Conservation (phyloP, 306 rosid species). For the Rosa persica region DNA sequence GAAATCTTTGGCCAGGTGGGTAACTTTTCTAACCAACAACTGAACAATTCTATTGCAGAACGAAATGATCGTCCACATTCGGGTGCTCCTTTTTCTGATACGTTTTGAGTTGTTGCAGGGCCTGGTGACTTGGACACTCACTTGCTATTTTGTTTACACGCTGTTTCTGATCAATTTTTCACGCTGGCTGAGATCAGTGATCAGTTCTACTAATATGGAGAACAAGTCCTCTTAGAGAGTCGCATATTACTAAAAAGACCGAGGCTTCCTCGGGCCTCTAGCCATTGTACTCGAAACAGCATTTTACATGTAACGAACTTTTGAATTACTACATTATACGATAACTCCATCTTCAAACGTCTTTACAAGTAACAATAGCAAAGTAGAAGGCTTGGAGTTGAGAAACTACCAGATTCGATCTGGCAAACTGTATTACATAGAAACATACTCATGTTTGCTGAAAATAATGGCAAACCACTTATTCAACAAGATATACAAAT, state of each 20-base stretch:
- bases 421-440: not conserved
- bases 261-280: not conserved
- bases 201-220: slow-evolving; percentile 14
- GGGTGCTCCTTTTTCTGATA: not conserved
- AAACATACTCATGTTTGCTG: not conserved
- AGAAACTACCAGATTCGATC: not conserved
- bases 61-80: not conserved
- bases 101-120: slow-evolving; percentile 37
- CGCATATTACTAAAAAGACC: not conserved
- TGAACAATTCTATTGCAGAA: not conserved
- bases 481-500: not conserved
- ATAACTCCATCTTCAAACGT: not conserved
- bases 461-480: not conserved
- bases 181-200: slow-evolving; percentile 38
- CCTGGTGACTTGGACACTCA: slow-evolving; percentile 51
- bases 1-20: slow-evolving; percentile 45
- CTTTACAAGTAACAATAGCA: not conserved
- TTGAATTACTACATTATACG: not conserved
- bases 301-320: not conserved
- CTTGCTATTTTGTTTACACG: slow-evolving; percentile 51
- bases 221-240: slow-evolving; percentile 14
- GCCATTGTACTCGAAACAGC: not conserved
- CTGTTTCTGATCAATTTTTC: slow-evolving; percentile 38
- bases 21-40: slow-evolving; percentile 6
- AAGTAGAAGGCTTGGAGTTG: not conserved